These are phyloP conservation scores for Pichia sorboxylosa DNA, from an alignment of 1,139 yeast species.

Conservation along the genomic window DNA sequence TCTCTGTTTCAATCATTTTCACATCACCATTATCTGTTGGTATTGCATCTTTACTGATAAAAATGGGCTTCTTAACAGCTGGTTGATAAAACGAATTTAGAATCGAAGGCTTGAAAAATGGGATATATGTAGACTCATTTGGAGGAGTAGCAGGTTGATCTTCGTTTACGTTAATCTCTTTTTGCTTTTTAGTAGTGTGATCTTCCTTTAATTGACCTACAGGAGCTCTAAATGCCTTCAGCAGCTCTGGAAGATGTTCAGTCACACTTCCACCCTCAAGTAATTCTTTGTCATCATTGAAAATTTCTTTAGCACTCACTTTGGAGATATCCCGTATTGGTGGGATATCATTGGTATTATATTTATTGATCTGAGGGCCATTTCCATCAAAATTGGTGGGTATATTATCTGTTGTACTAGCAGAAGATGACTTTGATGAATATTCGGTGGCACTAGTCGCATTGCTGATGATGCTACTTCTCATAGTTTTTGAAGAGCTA, in stretches of 20 bases:
- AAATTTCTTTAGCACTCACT: slow-evolving; percentile 8
- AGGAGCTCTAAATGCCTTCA: slow-evolving; percentile 37
- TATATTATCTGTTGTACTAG: not conserved
- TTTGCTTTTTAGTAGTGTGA: not conserved
- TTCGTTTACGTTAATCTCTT: not conserved
- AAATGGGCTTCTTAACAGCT: slow-evolving; percentile 16
- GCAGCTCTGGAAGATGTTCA: slow-evolving; percentile 44
- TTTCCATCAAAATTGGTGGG: too few relatives aligned
- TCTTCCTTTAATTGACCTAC: not conserved
- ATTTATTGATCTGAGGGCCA: too few relatives aligned
- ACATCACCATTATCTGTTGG: not conserved
- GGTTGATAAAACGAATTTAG: slow-evolving; percentile 19
- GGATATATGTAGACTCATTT: slow-evolving; percentile 1
- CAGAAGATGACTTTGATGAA: too few relatives aligned
- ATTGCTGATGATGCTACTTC: not conserved
- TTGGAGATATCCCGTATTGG: not conserved
- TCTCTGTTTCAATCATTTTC: not conserved
- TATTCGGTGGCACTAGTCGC: not conserved
- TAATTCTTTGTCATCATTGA: slow-evolving; percentile 7
- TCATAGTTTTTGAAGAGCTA: not conserved
- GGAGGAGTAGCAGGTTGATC: not conserved
- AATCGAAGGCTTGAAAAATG: slow-evolving; percentile 16
- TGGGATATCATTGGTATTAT: not conserved
- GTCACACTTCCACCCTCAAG: slow-evolving; percentile 34
- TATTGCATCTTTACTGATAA: slow-evolving; percentile 6